A percentile compares a stretch with the other conserved stretches of the same genome.
Conservation (phyloP, 2,329 filamentous ascomycete species). For the Xylariaceae sp. region DNA sequence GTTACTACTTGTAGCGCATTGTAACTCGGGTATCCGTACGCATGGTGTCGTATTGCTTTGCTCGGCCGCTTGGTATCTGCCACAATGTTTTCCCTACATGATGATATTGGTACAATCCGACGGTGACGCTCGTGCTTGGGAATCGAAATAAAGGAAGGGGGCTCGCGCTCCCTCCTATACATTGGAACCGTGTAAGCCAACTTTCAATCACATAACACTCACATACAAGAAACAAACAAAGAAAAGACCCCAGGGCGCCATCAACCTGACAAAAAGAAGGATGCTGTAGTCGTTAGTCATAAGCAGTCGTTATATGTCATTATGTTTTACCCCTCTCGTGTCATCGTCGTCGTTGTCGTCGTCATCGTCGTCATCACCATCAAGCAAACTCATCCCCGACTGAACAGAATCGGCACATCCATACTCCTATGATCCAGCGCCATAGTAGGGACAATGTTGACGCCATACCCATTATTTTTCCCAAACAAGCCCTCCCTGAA, state of each 20-base stretch:
- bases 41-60: neutral
- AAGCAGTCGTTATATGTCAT: conserved; percentile 26
- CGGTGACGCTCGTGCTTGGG: conserved; percentile 6
- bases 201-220: conserved; percentile 9
- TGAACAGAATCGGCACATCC: conserved; percentile 61
- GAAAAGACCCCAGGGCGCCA: conserved; percentile 11
- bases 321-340: conserved; percentile 10
- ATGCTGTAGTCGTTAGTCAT: conserved; percentile 20
- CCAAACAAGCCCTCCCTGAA: conserved; percentile 44
- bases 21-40: conserved; percentile 14
- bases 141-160: conserved; percentile 16
- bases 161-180: conserved; percentile 16
- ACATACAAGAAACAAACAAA: neutral
- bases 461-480: conserved; percentile 15
- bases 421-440: conserved; percentile 40
- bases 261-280: conserved; percentile 17
- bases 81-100: conserved; percentile 13
- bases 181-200: conserved; percentile 15
- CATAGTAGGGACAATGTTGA: conserved; percentile 14
- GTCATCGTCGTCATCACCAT: neutral
- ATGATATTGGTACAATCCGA: conserved; percentile 18
- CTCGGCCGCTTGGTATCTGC: conserved; percentile 6
- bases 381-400: conserved; percentile 28
- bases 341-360: neutral
- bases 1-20: conserved; percentile 13